Conservation (phyloP, 2,329 filamentous ascomycete species). For the Hymenoscyphus salicellus region DNA sequence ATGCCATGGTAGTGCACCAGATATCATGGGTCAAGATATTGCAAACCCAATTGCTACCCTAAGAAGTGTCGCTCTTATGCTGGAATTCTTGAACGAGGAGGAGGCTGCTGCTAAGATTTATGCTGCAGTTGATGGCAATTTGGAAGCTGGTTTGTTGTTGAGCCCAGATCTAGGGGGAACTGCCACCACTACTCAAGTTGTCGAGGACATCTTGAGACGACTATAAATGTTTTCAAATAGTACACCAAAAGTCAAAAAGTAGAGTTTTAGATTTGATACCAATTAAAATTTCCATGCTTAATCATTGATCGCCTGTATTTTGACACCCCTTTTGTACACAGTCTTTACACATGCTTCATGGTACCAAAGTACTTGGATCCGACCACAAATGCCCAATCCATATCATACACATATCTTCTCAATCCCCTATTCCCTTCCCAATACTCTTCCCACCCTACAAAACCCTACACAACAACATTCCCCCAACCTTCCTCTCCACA, state of each 20-base stretch:
- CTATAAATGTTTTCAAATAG: constrained; percentile 51
- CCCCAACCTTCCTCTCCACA: constrained; percentile 66
- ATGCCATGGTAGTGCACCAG: constrained; percentile 92
- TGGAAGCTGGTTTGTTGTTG: constrained; percentile 77
- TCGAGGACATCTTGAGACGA: constrained; percentile 80
- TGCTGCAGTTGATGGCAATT: constrained; percentile 82
- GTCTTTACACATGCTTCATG: not conserved
- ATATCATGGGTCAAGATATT: constrained; percentile 89
- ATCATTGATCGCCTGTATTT: constrained; percentile 1
- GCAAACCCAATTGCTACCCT: constrained; percentile 96
- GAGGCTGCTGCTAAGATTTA: constrained; percentile 87
- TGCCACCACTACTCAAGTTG: constrained; percentile 80
- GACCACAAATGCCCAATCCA: constrained; percentile 24
- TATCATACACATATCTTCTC: constrained; percentile 22
- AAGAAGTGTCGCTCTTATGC: constrained; percentile 86
- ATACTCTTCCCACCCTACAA: constrained; percentile 36
- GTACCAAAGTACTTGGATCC: not conserved
- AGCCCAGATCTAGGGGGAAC: constrained; percentile 88
- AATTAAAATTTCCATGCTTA: not conserved
- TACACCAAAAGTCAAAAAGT: not conserved
- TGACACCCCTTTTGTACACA: constrained; percentile 9
- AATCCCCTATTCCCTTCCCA: not conserved
- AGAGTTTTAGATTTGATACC: constrained; percentile 1
- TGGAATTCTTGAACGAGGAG: constrained; percentile 90
- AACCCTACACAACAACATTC: constrained; percentile 63